Evolutionary conservation across 2,329 filamentous ascomycete species (phyloP), one percentile per base, ranked within the genome.

Genomic region (Penicillium polonicum): DNA sequence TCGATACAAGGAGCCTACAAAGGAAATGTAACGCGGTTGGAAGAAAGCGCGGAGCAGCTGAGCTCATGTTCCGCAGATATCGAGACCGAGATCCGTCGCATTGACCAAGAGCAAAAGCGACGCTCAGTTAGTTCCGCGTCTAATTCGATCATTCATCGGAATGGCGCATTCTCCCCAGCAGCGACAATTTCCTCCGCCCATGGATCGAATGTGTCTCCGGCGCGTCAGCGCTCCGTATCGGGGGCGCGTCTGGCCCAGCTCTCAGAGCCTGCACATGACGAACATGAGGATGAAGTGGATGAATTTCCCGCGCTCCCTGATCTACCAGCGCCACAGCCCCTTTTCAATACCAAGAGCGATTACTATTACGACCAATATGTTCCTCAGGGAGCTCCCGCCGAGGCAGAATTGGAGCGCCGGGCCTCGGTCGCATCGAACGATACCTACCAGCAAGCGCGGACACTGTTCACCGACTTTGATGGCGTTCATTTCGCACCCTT

Each of bases 1-100:
- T 77, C 79, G 35, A 61, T 80, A 56, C 79, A 82, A 70, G 79
- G 79, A 42, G 79, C 79, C 27, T 80, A 81, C 58, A 65, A 76
- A 31, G 76, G 76, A 59, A 81, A 82, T 73, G 76, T 82, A 55
- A 78, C 79, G 64, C 72, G 79, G 43, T 63, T 82, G 62, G 79
- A 82, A 62, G 71, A 75, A 60, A 79, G 74, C 60, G 79, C 79
- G 17, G 79, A 80, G 66, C 75, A 76, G 35, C 68, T 82, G 57
- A 81, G 78, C 65, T 72, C 74, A 63, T 76, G 73, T 54, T 78
- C 78, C 7, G 63, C 70, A 38, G 78, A 80, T 65, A 75, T 80
- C 46, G 75, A 72, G 38, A 72, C 72, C 45, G 78, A 80, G 61
- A 71, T 81, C 46, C 75, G 75, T 55, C 78, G 74, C 59, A 73